These are phyloP conservation scores for Eucalyptus virginea DNA, from an alignment of 345 rosid genomes.

Conservation along the genomic window DNA sequence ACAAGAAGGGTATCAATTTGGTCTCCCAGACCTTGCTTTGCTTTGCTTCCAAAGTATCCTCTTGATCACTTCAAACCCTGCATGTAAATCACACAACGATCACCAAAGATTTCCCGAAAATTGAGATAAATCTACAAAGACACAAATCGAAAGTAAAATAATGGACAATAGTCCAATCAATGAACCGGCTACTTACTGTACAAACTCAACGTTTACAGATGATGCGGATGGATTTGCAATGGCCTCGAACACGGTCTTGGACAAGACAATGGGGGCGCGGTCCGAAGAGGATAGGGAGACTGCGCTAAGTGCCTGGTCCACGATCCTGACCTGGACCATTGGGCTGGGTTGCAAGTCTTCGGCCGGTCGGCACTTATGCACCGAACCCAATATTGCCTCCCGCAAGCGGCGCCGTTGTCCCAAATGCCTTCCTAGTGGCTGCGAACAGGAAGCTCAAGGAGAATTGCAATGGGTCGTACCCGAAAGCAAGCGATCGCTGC, in stretches of 20 bases:
- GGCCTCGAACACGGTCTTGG: constrained; percentile 17
- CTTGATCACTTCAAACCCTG: neutral
- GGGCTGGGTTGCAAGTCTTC: constrained; percentile 7
- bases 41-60: neutral
- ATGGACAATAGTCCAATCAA: neutral
- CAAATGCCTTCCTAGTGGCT: constrained; percentile 46
- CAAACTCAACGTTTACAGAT: constrained; percentile 28
- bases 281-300: constrained; percentile 18
- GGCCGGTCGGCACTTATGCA: constrained; percentile 30
- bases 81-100: neutral
- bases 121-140: neutral
- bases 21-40: neutral
- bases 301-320: constrained; percentile 24
- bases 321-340: constrained; percentile 20
- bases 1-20: neutral
- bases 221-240: constrained; percentile 16
- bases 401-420: constrained; percentile 61
- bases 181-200: constrained; percentile 12
- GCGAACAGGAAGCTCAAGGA: constrained; percentile 37
- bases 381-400: constrained; percentile 31
- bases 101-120: neutral
- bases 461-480: constrained; percentile 15
- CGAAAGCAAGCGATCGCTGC: constrained; percentile 41
- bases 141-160: neutral
- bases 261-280: constrained; percentile 27